These are phyloP conservation scores for Solanum hybrid DNA, from an alignment of 305 asterid genomes.

Conservation along the genomic window DNA sequence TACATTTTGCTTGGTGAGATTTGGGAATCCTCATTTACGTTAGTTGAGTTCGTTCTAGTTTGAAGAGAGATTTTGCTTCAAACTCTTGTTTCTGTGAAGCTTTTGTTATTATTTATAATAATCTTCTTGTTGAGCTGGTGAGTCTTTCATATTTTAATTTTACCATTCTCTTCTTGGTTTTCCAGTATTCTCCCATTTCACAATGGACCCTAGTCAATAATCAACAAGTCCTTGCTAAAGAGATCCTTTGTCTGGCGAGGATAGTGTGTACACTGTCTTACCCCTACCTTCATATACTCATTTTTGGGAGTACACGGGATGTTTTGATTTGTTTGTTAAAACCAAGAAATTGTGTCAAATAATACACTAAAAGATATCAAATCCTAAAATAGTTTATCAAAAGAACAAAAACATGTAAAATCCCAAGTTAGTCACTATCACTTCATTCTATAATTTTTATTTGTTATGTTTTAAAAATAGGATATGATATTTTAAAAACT, in stretches of 20 bases:
- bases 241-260: not conserved
- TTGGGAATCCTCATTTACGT: not conserved
- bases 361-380: not conserved
- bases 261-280: not conserved
- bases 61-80: not conserved
- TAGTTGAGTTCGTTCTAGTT: not conserved
- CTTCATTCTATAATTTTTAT: too few relatives aligned
- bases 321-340: not conserved
- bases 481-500: too few relatives aligned
- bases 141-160: not conserved
- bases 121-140: not conserved
- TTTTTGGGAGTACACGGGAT: not conserved
- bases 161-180: too few relatives aligned
- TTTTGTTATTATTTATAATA: not conserved
- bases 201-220: too few relatives aligned
- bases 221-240: not conserved
- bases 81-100: not conserved
- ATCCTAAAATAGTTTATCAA: not conserved
- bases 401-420: not conserved
- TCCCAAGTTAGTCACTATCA: not conserved
- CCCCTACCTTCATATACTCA: not conserved
- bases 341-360: not conserved
- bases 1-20: not conserved
- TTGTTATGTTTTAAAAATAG: not conserved
- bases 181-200: too few relatives aligned